phyloP scores from a whole-genome alignment of 495 filamentous ascomycete species.

The Talaromyces trachyspermus region DNA sequence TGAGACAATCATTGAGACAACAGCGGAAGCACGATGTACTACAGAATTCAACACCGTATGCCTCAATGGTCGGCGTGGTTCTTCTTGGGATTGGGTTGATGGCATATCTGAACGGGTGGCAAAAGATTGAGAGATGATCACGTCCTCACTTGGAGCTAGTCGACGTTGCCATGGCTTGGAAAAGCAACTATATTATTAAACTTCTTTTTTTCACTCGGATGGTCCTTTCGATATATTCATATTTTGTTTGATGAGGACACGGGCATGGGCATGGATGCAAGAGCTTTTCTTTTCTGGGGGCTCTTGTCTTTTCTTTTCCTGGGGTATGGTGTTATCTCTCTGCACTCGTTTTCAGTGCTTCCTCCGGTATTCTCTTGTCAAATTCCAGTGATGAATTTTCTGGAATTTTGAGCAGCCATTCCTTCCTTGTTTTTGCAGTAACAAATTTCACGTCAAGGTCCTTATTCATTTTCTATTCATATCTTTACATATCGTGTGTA shows the following conservation, averaged over 20 bases:
- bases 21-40: conserved; percentile 35
- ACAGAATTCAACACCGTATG: conserved; percentile 69
- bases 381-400: conserved; percentile 4
- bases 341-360: conserved; percentile 4
- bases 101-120: conserved; percentile 90
- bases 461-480: conserved; percentile 10
- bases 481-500: neutral
- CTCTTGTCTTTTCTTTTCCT: conserved; percentile 17
- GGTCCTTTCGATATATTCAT: conserved; percentile 25
- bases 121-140: conserved; percentile 54
- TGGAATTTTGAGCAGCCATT: neutral
- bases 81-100: conserved; percentile 85
- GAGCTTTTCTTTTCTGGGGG: conserved; percentile 12
- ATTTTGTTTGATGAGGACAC: conserved; percentile 24
- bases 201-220: conserved; percentile 14
- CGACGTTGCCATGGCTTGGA: conserved; percentile 15
- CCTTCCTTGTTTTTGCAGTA: neutral
- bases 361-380: conserved; percentile 17
- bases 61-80: conserved; percentile 83
- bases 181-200: conserved; percentile 12
- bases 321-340: neutral
- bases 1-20: conserved; percentile 37
- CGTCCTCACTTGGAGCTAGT: no score
- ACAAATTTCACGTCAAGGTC: no score
- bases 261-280: conserved; percentile 13